Evolutionary conservation across 2,329 filamentous ascomycete genomes (phyloP), one percentile per base, ranked within the genome.

Genomic region (Apiospora aurea): DNA sequence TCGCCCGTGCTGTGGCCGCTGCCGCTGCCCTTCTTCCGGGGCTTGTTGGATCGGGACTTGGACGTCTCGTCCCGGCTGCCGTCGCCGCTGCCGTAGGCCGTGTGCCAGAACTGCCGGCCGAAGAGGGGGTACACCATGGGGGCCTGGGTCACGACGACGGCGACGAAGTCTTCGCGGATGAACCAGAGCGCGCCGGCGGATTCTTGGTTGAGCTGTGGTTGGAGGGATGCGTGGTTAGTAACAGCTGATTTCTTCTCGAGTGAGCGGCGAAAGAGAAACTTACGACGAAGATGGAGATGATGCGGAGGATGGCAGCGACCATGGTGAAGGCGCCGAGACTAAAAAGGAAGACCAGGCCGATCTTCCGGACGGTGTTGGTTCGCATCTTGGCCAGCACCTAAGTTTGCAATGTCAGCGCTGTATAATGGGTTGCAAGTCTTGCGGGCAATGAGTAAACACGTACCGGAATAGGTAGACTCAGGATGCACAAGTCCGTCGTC

Each of bases 111-210:
- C 10, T 73, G 74, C 10, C 73, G 76, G 43, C 72, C 77, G 44
- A 78, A 71, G 2, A 47, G 43, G 47, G 81, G 80, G 1, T 76
- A 75, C 0, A 82, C 75, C 75, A 83, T 80, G 2, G 82, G 81
- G 0, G 81, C 79, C 64, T 83, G 80, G 5, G 80, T 80, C 2
- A 83, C 80, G 1, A 82, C 77, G 51, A 83, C 79, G 4, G 80
- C 81, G 10, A 83, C 79, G n/a, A 81, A 78, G 70, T 82, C 81
- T 72, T 83, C 81, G 16, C 81, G 79, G 38, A 81, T 79, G 4
- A 81, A 82, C 82, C 82, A 83, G 26, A 83, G 78, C 0, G 82
- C 66, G n/a, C 66, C 66, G 26, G 41, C 66, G 26, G 41, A 18
- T 68, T 68, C 41, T 46, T 68, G 66, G 66, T 68, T 18, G n/a